phyloP scores from a whole-genome alignment of 768 basidiomycete genomes.

The Lactifluus volemus region DNA sequence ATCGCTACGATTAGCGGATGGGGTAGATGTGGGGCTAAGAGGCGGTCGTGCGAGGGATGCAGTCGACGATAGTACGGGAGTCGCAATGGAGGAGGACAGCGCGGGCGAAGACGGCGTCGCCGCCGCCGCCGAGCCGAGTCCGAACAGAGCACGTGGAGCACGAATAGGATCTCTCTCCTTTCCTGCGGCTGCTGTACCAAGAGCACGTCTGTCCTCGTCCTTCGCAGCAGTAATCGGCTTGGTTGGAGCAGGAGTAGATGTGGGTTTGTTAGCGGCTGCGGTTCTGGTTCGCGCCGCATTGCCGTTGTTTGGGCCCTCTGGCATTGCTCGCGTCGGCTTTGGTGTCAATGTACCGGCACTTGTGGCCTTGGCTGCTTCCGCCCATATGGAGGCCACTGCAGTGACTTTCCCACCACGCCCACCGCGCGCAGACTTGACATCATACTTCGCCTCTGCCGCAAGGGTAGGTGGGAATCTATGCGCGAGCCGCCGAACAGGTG shows the following conservation, averaged over 20 bases:
- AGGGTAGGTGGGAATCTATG: constrained; percentile 17
- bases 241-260: not conserved
- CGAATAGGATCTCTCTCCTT: not conserved
- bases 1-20: constrained; percentile 25
- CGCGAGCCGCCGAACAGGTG: not conserved
- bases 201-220: not conserved
- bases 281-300: not conserved
- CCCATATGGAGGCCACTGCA: constrained; percentile 68
- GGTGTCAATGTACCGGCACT: not conserved
- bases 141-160: not conserved
- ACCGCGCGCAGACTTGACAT: constrained; percentile 68
- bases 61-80: constrained; percentile 64
- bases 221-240: not conserved
- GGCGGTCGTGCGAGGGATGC: constrained; percentile 60
- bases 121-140: constrained; percentile 8
- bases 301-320: not conserved
- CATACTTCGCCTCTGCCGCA: constrained; percentile 51
- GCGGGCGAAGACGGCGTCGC: constrained; percentile 19
- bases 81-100: constrained; percentile 63
- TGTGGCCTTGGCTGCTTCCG: constrained; percentile 21
- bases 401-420: constrained; percentile 69
- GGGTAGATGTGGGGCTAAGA: constrained; percentile 18
- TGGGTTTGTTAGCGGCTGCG: not conserved
- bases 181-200: not conserved
- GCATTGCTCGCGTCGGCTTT: not conserved